Percentiles rank a stretch among this genome's conserved stretches.
Evolutionary conservation across 768 basidiomycete species (phyloP).

Genomic region (Boletus pseudopeckii): DNA sequence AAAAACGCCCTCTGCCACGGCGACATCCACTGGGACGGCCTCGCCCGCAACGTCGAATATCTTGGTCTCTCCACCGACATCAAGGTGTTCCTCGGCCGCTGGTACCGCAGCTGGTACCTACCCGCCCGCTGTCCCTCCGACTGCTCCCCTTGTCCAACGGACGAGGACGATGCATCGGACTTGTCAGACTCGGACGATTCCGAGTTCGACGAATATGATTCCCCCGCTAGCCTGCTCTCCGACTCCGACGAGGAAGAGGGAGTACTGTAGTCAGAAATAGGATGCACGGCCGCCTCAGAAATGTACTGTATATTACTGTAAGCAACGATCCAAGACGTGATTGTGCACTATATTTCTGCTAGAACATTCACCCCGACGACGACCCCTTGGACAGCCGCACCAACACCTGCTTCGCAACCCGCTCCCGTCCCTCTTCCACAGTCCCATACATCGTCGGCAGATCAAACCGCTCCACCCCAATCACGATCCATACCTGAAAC

Average conservation of each 20-base stretch:
- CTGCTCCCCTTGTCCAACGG: constrained; percentile 21
- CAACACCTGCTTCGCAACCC: constrained; percentile 44
- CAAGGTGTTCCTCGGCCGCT: constrained; percentile 71
- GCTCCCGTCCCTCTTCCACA: constrained; percentile 39
- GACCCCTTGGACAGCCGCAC: constrained; percentile 32
- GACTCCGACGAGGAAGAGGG: constrained; percentile 22
- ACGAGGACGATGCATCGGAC: constrained; percentile 37
- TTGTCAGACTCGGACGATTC: constrained; percentile 24
- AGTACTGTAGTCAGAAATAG: too few relatives aligned
- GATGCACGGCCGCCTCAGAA: too few relatives aligned
- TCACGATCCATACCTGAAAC: constrained; percentile 46
- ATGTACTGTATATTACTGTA: too few relatives aligned
- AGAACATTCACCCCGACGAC: too few relatives aligned
- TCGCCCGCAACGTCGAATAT: constrained; percentile 88
- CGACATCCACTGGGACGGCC: constrained; percentile 78
- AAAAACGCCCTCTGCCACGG: constrained; percentile 66
- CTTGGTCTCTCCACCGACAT: constrained; percentile 73
- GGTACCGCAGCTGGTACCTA: constrained; percentile 66
- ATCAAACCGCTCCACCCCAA: constrained; percentile 43
- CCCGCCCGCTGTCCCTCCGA: constrained; percentile 29
- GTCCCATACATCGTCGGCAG: constrained; percentile 39
- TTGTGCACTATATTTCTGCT: too few relatives aligned
- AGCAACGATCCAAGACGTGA: too few relatives aligned
- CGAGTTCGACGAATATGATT: constrained; percentile 17
- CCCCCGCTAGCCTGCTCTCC: constrained; percentile 36